These are phyloP conservation scores for Ustilago lituana DNA, from an alignment of 1,284 basidiomycete genomes.

Conservation along the genomic window DNA sequence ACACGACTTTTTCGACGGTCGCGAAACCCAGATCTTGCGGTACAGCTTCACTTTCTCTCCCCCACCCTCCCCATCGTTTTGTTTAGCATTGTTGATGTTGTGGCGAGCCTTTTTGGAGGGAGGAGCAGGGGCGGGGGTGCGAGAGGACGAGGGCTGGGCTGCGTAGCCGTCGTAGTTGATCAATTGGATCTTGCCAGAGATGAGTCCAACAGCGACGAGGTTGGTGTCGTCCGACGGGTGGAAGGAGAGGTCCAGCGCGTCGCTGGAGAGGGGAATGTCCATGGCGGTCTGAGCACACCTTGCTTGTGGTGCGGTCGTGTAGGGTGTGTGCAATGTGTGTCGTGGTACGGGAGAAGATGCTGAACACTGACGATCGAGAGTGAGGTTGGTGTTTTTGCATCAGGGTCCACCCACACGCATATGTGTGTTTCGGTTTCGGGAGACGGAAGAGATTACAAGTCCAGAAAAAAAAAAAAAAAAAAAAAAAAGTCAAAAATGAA, in stretches of 20 bases:
- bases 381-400: background rate
- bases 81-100: background rate
- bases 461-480: background rate
- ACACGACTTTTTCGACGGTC: slow-evolving; percentile 56
- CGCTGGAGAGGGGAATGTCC: slow-evolving; percentile 70
- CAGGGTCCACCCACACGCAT: no score
- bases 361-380: no score
- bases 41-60: slow-evolving; percentile 22
- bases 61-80: background rate
- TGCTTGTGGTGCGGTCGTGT: no score
- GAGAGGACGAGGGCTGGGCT: slow-evolving; percentile 7
- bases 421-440: no score
- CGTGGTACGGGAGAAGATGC: no score
- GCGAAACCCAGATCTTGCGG: slow-evolving; percentile 46
- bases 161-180: slow-evolving; percentile 72
- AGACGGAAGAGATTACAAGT: no score
- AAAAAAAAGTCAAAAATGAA: background rate
- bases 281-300: no score
- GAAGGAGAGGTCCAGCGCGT: slow-evolving; percentile 89
- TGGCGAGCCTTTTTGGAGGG: slow-evolving; percentile 14
- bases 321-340: no score
- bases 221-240: slow-evolving; percentile 75
- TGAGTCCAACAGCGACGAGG: slow-evolving; percentile 78
- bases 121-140: background rate
- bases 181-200: slow-evolving; percentile 84